Base-by-base conservation (phyloP, 768 basidiomycete genomes). In the Tulasnella sp. region DNA sequence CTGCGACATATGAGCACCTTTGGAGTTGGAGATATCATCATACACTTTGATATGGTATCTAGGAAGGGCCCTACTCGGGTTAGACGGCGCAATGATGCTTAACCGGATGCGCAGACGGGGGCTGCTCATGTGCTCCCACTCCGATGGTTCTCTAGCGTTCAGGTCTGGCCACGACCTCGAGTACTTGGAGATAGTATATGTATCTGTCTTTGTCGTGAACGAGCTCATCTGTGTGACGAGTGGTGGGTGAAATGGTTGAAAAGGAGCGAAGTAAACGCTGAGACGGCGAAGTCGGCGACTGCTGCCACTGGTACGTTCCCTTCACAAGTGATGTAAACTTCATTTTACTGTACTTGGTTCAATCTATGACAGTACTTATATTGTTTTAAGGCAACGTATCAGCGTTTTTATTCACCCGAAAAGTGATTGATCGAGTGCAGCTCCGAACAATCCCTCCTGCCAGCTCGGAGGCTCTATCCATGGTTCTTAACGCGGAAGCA, bases 401-500 rank as follows among this genome's bases (percentile, higher is more conserved):
- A 47, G 36, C 6, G 36, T 14, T 35, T 26, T 41, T 11, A 34
- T 39, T 83, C 78, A 90, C 68, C 90, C 90, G 69, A 90, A 91
- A 74, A 91, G 79, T 16, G 87, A 86, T 78, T 88, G 86, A 77
- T 92, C 90, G 69, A 89, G 88, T 62, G 88, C 87, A 29, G 88
- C 83, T 42, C 90, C 90, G 76, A 91, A 91, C 39, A 92, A 80
- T 5, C 88, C 87, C 69, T 82, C 81, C 63, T 74, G 73, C 90
- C 90, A 92, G 76, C 89, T 86, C 19, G 73, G 77, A n/a, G 90
- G 90, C 76, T 89, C 83, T 74, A 77, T 85, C 90, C 89, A 90
- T 35, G 3, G 32, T n/a, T 72, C 71, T 72, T 22, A 16, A n/a
- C n/a, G n/a, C n/a, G n/a, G n/a, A n/a, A n/a, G n/a, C n/a, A n/a